phyloP scores from a whole-genome alignment of 2,329 filamentous ascomycete species.

The Penicillium sp. region DNA sequence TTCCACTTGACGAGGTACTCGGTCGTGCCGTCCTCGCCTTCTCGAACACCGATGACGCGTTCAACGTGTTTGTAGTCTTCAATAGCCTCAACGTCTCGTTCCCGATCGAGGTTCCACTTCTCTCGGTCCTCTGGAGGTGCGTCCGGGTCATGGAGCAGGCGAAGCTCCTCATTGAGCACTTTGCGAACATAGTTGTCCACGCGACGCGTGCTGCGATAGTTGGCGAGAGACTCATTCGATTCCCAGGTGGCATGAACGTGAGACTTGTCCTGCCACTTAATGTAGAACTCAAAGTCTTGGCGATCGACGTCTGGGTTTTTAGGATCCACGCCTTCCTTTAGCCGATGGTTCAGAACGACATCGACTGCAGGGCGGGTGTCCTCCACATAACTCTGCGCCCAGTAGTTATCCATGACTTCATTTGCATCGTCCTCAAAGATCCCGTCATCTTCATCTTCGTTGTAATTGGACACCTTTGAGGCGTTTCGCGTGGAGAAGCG shows the following conservation, averaged over 20 bases:
- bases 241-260: slow-evolving; percentile 98
- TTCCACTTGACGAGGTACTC: slow-evolving; percentile 99
- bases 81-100: slow-evolving; percentile 85
- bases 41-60: slow-evolving; percentile 82
- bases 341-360: slow-evolving; percentile 83
- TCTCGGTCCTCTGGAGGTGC: slow-evolving; percentile 84
- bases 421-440: slow-evolving; percentile 65
- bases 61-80: slow-evolving; percentile 93
- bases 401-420: slow-evolving; percentile 71
- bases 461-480: slow-evolving; percentile 73
- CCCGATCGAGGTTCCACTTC: slow-evolving; percentile 93
- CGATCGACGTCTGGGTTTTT: slow-evolving; percentile 40
- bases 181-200: slow-evolving; percentile 95
- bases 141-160: slow-evolving; percentile 74
- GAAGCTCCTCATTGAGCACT: slow-evolving; percentile 77
- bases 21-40: slow-evolving; percentile 73
- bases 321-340: slow-evolving; percentile 68
- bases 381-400: slow-evolving; percentile 67
- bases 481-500: slow-evolving; percentile 90
- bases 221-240: slow-evolving; percentile 72
- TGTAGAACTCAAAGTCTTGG: slow-evolving; percentile 85
- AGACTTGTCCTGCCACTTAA: slow-evolving; percentile 97
- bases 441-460: slow-evolving; percentile 67
- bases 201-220: slow-evolving; percentile 83
- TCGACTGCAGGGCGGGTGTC: slow-evolving; percentile 88